Base-by-base conservation (phyloP, 2,329 filamentous ascomycete species). In the Chaetomium sp. region DNA sequence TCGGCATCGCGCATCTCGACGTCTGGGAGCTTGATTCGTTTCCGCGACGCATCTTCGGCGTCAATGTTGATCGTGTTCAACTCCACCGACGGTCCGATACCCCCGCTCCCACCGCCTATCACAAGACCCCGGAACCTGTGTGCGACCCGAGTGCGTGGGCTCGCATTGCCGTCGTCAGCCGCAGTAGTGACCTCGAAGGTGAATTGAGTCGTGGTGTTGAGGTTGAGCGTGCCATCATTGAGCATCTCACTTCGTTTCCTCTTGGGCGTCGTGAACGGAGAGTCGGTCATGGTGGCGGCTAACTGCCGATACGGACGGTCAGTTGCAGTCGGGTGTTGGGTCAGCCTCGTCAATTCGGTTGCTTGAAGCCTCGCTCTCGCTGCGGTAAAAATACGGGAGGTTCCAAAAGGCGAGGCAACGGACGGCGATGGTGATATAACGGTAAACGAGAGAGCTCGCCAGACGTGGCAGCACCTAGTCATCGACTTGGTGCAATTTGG, bases 41-140 rank as follows among this genome's bases (percentile, higher is more conserved):
- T 73, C 12, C 70, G 67, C 6, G 68, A 50, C 5, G 63, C 66
- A 27, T 63, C 65, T 23, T 65, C 57, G 19, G 23, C 54, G 16
- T 69, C 67, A 25, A 64, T 50, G 35, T 64, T 59, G 23, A 23
- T 60, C 53, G 33, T 47, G 21, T 4, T 62, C 54, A 53, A 35
- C 6, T 62, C 65, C 42, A 49, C 60, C 57, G 62, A 42, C 29
- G 50, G 38, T 70, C 70, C 72, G 74, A 51, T 60, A 58, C 59
- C 80, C 79, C 80, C 82, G 75, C 78, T 81, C 77, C 81, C 82
- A 73, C 77, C 72, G 70, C 72, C 76, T 62, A 86, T 74, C 16
- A 77, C 80, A 58, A 86, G 78, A 63, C 83, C 80, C 58, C 79
- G 78, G 74, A 87, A 85, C 70, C 78, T 78, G 71, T 82, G 80